phyloP scores from a whole-genome alignment of 805 yeast species.

The Hanseniaspora nectarophila region DNA sequence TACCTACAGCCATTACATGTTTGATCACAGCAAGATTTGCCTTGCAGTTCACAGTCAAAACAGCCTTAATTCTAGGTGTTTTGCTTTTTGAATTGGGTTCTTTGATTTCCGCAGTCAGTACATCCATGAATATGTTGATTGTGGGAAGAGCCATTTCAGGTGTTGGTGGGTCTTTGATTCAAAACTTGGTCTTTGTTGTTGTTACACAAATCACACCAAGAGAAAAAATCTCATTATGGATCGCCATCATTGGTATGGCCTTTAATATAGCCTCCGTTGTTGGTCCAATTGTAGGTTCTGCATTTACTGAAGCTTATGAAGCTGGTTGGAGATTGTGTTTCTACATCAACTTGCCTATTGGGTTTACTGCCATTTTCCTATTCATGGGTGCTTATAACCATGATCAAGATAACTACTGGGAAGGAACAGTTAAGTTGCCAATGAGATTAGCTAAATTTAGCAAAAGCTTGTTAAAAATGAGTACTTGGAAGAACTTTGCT shows the following conservation, averaged over 20 bases:
- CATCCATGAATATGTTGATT: slow-evolving; percentile 47
- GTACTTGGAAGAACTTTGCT: neutral
- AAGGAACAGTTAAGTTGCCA: neutral
- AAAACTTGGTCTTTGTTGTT: slow-evolving; percentile 44
- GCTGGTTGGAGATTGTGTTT: slow-evolving; percentile 71
- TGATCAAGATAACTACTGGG: slow-evolving; percentile 3
- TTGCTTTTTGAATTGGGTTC: slow-evolving; percentile 53
- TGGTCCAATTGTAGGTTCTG: slow-evolving; percentile 62
- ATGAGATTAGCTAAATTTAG: neutral
- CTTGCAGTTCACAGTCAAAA: slow-evolving; percentile 46
- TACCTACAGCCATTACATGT: slow-evolving; percentile 43
- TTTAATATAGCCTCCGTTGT: slow-evolving; percentile 41
- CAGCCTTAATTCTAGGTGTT: slow-evolving; percentile 34
- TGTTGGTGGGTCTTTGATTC: slow-evolving; percentile 59
- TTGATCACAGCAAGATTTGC: slow-evolving; percentile 50
- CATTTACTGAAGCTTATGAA: slow-evolving; percentile 36
- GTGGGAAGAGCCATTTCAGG: slow-evolving; percentile 66
- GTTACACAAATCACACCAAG: slow-evolving; percentile 30
- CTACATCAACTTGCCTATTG: slow-evolving; percentile 56
- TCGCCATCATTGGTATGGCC: slow-evolving; percentile 22
- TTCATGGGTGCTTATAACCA: slow-evolving; percentile 17
- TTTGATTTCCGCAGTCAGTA: slow-evolving; percentile 43
- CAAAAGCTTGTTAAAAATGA: neutral
- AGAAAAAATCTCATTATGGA: slow-evolving; percentile 21
- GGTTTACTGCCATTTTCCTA: slow-evolving; percentile 32